Evolutionary conservation across 805 yeast genomes (phyloP).

Genomic region (Pichia californica): DNA sequence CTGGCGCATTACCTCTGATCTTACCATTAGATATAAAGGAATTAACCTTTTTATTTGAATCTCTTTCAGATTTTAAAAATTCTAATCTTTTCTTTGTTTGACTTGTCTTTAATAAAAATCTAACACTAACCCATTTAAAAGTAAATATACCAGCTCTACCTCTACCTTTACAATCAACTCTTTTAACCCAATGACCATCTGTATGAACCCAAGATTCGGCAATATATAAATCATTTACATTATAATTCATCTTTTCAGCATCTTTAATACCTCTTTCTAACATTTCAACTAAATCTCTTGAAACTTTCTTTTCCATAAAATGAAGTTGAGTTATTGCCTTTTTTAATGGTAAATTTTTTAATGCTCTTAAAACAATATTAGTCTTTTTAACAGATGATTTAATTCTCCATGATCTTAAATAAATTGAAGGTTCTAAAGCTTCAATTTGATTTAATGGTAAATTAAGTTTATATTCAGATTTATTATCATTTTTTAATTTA

Average conservation of each 20-base stretch:
- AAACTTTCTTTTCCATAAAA: conserved; percentile 72
- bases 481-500: conserved; percentile 36
- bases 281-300: conserved; percentile 72
- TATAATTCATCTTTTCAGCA: conserved; percentile 52
- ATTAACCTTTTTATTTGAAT: conserved; percentile 37
- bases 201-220: conserved; percentile 88
- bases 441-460: conserved; percentile 63
- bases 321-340: conserved; percentile 90
- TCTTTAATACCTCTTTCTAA: conserved; percentile 67
- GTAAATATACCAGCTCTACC: conserved; percentile 78
- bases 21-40: conserved; percentile 38
- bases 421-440: conserved; percentile 83
- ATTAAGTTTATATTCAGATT: conserved; percentile 39
- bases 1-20: conserved; percentile 43
- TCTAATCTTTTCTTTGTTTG: conserved; percentile 34
- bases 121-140: conserved; percentile 75
- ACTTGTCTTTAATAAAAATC: conserved; percentile 68
- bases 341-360: conserved; percentile 62
- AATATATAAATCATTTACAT: conserved; percentile 59
- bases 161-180: conserved; percentile 81
- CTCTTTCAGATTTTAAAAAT: conserved; percentile 27
- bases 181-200: conserved; percentile 68
- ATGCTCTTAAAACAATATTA: conserved; percentile 67
- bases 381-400: conserved; percentile 89
- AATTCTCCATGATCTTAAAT: conserved; percentile 70